Percentiles rank a stretch among this genome's conserved stretches.
These are phyloP conservation scores for Nemania sp. DNA, from an alignment of 2,329 filamentous ascomycete species.

Conservation along the genomic window DNA sequence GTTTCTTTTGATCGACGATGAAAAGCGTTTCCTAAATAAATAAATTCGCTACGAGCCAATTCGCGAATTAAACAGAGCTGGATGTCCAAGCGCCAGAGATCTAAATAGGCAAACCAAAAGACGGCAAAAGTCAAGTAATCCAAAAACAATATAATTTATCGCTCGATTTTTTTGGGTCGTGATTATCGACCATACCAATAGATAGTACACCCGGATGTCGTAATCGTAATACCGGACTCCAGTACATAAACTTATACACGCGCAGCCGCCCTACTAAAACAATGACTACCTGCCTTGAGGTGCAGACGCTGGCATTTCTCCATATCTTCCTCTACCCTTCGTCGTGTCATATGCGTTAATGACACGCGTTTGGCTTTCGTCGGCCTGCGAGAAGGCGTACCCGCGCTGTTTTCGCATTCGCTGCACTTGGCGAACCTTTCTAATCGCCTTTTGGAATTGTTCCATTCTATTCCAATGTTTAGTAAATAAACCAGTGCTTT, in stretches of 20 bases:
- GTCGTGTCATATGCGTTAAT: conserved; percentile 99
- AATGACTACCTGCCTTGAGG: conserved; percentile 44
- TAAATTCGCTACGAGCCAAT: background rate
- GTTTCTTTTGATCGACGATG: background rate
- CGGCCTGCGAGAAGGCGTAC: conserved; percentile 97
- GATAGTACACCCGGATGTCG: conserved; percentile 39
- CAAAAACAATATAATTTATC: conserved; percentile 35
- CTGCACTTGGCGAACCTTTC: conserved; percentile 97
- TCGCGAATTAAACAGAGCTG: background rate
- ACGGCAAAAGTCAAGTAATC: conserved; percentile 8
- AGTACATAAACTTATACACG: conserved; percentile 37
- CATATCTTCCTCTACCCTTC: conserved; percentile 87
- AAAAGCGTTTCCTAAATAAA: background rate
- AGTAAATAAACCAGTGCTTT: conserved; percentile 32
- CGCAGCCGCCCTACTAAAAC: conserved; percentile 22
- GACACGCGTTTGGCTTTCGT: conserved; percentile 94
- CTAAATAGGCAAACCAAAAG: background rate
- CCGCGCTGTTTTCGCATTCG: conserved; percentile 99
- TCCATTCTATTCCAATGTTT: conserved; percentile 78
- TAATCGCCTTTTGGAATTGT: conserved; percentile 99
- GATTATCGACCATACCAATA: conserved; percentile 29
- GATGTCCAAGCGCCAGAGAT: background rate
- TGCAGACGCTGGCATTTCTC: conserved; percentile 79
- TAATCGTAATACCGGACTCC: conserved; percentile 40
- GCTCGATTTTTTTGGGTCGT: conserved; percentile 28